Percentiles rank a stretch among this genome's conserved stretches.
Conservation (phyloP, 2,329 filamentous ascomycete genomes). For the Lasiodiplodia citricola region DNA sequence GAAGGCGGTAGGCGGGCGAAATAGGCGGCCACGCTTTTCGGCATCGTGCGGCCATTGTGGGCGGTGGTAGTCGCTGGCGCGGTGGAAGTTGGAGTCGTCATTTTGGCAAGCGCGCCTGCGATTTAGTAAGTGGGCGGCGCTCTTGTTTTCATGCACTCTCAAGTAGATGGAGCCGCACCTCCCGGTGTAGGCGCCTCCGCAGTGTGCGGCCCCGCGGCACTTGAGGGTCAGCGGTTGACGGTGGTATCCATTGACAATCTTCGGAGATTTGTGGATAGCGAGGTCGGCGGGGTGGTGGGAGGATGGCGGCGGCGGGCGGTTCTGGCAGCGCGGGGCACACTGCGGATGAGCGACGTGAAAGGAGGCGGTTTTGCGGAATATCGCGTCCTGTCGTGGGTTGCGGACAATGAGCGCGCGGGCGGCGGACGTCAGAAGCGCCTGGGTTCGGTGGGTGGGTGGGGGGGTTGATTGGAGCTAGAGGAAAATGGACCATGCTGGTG, state of each 20-base stretch:
- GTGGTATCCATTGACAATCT: constrained; percentile 25
- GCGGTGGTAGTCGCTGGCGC: constrained; percentile 18
- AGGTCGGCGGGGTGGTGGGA: background rate
- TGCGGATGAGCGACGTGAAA: constrained; percentile 5
- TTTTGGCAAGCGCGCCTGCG: constrained; percentile 25
- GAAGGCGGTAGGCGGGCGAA: constrained; percentile 56
- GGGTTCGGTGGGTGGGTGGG: constrained; percentile 7
- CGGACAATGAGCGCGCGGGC: constrained; percentile 17
- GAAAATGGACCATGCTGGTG: constrained; percentile 10
- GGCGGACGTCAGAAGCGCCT: constrained; percentile 25
- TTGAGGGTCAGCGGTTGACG: constrained; percentile 27
- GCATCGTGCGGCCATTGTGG: constrained; percentile 12
- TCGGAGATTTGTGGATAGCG: constrained; percentile 1
- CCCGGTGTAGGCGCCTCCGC: constrained; percentile 26
- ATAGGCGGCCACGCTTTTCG: background rate
- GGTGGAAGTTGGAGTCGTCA: constrained; percentile 26
- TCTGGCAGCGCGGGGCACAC: constrained; percentile 14
- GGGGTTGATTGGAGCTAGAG: background rate
- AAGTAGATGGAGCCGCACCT: constrained; percentile 25
- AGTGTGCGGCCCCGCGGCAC: constrained; percentile 28
- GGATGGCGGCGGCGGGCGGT: background rate
- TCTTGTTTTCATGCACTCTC: constrained; percentile 4
- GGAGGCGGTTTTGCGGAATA: background rate
- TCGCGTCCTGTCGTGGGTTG: constrained; percentile 9
- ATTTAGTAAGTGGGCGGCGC: constrained; percentile 6